A percentile compares a stretch with the other conserved stretches of the same genome.
These are phyloP conservation scores for Pterocarpus santalinus DNA, from an alignment of 306 rosid species.

Conservation along the genomic window DNA sequence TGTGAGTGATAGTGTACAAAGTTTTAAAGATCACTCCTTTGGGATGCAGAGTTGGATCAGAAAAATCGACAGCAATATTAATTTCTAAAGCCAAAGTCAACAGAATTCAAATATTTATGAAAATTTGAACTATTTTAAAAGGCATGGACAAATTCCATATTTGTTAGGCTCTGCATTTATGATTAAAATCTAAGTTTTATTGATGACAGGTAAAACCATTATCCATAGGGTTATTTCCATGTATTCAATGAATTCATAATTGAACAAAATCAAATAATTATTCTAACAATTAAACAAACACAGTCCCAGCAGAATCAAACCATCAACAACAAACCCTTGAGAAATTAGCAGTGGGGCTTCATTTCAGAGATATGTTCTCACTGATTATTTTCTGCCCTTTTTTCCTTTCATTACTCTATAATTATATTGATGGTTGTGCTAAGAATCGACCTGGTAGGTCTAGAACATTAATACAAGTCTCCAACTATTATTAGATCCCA, in stretches of 20 bases:
- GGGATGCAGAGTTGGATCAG: constrained; percentile 19
- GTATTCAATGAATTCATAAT: constrained; percentile 11
- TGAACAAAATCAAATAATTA: background rate
- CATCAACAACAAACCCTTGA: constrained; percentile 34
- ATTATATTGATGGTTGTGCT: background rate
- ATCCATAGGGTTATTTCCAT: background rate
- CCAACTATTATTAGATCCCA: constrained; percentile 29
- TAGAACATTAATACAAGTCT: constrained; percentile 13
- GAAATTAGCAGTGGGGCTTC: constrained; percentile 31
- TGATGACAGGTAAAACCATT: constrained; percentile 9
- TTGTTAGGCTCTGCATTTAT: constrained; percentile 21
- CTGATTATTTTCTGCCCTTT: background rate
- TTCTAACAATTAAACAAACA: constrained; percentile 7
- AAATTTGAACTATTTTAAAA: constrained; percentile 6
- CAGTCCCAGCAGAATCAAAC: constrained; percentile 30
- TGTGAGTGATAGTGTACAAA: constrained; percentile 1
- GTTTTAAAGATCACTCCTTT: constrained; percentile 21
- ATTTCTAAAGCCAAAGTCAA: constrained; percentile 31
- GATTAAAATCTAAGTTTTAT: constrained; percentile 14
- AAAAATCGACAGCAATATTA: constrained; percentile 18
- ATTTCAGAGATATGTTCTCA: constrained; percentile 29
- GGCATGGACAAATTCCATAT: constrained; percentile 6
- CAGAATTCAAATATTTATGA: constrained; percentile 9
- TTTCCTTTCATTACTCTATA: background rate
- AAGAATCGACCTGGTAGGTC: background rate